phyloP scores from a whole-genome alignment of 176 grass and related monocot species.

The Bonia amplexicaulis region DNA sequence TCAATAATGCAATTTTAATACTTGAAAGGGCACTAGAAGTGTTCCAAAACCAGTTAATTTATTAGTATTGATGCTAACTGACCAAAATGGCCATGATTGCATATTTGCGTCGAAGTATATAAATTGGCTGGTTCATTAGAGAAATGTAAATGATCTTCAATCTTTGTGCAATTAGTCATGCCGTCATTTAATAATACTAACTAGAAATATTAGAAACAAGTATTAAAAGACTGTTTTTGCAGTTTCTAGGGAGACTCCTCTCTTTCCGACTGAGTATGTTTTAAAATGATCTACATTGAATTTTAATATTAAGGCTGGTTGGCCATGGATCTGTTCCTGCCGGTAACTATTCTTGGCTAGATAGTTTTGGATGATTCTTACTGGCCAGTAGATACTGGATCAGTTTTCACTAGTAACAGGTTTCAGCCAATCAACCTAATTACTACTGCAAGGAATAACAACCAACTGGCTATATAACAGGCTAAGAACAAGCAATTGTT shows the following conservation, averaged over 20 bases:
- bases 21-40: background rate
- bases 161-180: background rate
- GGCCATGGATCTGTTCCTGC: background rate
- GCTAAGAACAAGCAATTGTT: background rate
- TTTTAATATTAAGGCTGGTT: background rate
- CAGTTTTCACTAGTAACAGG: background rate
- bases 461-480: background rate
- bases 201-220: background rate
- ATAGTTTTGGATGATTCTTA: background rate
- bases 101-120: background rate
- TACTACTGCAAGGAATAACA: background rate
- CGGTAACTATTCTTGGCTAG: background rate
- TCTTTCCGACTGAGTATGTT: background rate
- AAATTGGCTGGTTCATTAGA: background rate
- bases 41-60: background rate
- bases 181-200: background rate
- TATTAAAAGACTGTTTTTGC: background rate
- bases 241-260: background rate
- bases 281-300: background rate
- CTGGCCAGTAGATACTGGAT: background rate
- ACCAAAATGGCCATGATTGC: background rate
- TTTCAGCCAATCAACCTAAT: background rate
- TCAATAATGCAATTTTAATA: background rate
- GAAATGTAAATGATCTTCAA: background rate
- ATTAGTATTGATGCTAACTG: background rate